Evolutionary conservation across 2,329 filamentous ascomycete species (phyloP).

Genomic region (Cladophialophora exuberans): DNA sequence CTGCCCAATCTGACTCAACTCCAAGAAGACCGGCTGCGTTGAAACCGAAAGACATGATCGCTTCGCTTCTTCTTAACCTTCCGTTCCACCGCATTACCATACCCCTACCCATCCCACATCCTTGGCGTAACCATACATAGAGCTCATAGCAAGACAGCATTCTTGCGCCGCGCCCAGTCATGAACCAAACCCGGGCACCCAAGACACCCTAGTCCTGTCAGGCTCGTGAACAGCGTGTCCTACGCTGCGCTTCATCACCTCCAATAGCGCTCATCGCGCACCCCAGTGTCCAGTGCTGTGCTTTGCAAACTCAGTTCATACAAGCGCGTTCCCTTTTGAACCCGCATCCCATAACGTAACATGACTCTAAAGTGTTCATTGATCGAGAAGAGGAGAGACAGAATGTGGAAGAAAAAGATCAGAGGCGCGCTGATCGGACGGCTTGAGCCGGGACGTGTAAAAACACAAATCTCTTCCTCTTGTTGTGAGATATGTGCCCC

Average conservation of each 20-base stretch:
- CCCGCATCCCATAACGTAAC: conserved; percentile 3
- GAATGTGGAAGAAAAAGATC: neutral
- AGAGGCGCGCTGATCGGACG: neutral
- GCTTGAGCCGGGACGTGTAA: too few species aligned
- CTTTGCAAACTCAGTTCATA: neutral
- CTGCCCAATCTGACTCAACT: too few species aligned
- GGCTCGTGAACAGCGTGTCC: too few species aligned
- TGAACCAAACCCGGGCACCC: neutral
- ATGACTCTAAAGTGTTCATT: too few species aligned
- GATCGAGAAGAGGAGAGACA: neutral
- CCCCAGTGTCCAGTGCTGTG: neutral
- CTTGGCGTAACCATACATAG: neutral
- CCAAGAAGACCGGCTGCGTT: too few species aligned
- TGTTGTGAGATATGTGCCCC: too few species aligned
- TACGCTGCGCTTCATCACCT: neutral
- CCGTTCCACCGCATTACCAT: neutral
- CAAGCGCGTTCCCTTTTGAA: conserved; percentile 2
- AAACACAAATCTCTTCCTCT: too few species aligned
- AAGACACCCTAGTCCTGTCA: neutral
- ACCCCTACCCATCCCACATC: neutral
- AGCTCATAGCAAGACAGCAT: too few species aligned
- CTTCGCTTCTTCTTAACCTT: too few species aligned
- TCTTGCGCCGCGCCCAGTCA: neutral
- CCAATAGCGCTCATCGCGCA: too few species aligned
- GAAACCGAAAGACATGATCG: too few species aligned